Evolutionary conservation across 2,329 filamentous ascomycete genomes (phyloP).

Genomic region (Pseudonectria buxi): DNA sequence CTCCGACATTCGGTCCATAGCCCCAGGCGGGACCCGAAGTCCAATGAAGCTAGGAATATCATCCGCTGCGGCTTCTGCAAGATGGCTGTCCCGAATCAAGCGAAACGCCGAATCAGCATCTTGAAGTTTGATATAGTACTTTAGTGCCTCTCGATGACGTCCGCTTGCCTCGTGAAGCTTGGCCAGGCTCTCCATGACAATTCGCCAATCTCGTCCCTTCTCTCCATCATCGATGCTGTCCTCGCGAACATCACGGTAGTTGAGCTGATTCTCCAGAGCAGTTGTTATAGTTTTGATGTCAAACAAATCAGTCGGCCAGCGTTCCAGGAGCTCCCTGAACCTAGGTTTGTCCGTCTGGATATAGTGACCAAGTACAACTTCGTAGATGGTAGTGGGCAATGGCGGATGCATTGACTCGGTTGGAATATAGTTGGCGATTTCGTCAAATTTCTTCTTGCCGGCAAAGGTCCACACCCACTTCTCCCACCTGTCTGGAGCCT

Average conservation of each 20-base stretch:
- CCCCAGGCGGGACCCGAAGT: constrained; percentile 70
- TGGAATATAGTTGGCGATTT: constrained; percentile 81
- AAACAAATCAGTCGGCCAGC: constrained; percentile 80
- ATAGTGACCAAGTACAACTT: constrained; percentile 84
- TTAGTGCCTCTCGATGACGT: constrained; percentile 74
- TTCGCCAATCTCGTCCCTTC: constrained; percentile 74
- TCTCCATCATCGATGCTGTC: constrained; percentile 70
- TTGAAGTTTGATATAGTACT: constrained; percentile 83
- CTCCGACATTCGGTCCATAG: constrained; percentile 57
- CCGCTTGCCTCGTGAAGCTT: constrained; percentile 78
- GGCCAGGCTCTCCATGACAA: constrained; percentile 80
- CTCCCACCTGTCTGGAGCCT: constrained; percentile 78
- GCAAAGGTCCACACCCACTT: constrained; percentile 94
- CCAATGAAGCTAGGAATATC: constrained; percentile 86
- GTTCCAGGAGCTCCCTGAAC: constrained; percentile 72
- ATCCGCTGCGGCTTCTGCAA: constrained; percentile 83
- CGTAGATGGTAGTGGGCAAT: constrained; percentile 76
- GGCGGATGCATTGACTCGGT: constrained; percentile 69
- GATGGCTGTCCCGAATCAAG: constrained; percentile 77
- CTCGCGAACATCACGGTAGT: constrained; percentile 65
- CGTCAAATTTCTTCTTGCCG: constrained; percentile 77
- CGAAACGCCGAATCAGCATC: constrained; percentile 85
- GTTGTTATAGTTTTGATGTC: constrained; percentile 69
- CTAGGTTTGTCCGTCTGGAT: constrained; percentile 68
- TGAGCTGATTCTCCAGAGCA: constrained; percentile 75